These are phyloP conservation scores for Rubia yunnanensis DNA, from an alignment of 257 asterid genomes.

Conservation along the genomic window DNA sequence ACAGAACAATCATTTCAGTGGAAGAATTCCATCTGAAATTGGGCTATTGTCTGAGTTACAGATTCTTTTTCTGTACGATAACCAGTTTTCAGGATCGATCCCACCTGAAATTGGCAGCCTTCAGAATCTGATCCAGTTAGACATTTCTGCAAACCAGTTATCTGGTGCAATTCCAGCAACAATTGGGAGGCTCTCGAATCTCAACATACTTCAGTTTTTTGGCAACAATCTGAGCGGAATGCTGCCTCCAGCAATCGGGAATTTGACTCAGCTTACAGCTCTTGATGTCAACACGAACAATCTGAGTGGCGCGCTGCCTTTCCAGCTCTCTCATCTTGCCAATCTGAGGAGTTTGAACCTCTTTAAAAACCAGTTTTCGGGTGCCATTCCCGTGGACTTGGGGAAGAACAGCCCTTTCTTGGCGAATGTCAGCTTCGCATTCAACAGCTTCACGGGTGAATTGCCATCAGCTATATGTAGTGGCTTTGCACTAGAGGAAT, in stretches of 20 bases:
- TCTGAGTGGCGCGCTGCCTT: conserved; percentile 57
- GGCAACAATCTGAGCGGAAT: conserved; percentile 48
- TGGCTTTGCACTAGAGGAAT: conserved; percentile 34
- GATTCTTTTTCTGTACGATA: conserved; percentile 29
- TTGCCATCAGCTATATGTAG: conserved; percentile 57
- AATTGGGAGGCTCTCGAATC: conserved; percentile 43
- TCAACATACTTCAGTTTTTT: conserved; percentile 33
- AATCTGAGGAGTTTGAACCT: conserved; percentile 26
- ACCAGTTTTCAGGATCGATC: conserved; percentile 51
- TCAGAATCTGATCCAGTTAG: conserved; percentile 20
- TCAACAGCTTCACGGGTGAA: conserved; percentile 57
- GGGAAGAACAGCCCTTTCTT: conserved; percentile 39
- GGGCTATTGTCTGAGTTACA: conserved; percentile 34
- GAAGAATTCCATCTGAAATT: conserved; percentile 53
- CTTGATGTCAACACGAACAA: conserved; percentile 43
- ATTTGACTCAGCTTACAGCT: conserved; percentile 21
- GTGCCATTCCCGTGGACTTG: conserved; percentile 50
- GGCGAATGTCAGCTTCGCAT: conserved; percentile 40
- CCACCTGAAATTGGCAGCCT: conserved; percentile 51
- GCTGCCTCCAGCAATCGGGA: conserved; percentile 54
- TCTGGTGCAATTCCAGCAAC: conserved; percentile 56
- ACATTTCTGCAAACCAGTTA: conserved; percentile 43
- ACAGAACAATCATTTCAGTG: conserved; percentile 43
- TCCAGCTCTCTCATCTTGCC: conserved; percentile 39
- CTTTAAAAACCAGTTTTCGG: conserved; percentile 40